Evolutionary conservation across 2,329 filamentous ascomycete genomes (phyloP).

Genomic region (Colletotrichum lupini): DNA sequence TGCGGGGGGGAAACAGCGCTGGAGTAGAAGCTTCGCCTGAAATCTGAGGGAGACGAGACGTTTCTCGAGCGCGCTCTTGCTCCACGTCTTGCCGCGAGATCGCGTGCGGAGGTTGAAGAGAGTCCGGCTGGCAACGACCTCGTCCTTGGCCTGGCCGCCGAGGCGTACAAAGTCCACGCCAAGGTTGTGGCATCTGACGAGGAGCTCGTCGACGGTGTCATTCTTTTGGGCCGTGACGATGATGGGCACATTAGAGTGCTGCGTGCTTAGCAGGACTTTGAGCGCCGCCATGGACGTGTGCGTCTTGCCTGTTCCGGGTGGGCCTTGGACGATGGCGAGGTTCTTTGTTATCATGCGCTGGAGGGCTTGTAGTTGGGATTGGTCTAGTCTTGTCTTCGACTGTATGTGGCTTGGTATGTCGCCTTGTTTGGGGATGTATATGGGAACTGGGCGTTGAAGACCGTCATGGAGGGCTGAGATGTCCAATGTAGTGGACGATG

Average conservation of each 20-base stretch:
- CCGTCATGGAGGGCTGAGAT: background rate
- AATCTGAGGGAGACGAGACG: slow-evolving; percentile 8
- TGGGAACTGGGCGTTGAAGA: background rate
- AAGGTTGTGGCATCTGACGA: slow-evolving; percentile 67
- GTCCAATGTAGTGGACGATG: background rate
- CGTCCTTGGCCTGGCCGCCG: slow-evolving; percentile 76
- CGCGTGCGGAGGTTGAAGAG: slow-evolving; percentile 67
- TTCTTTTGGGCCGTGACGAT: slow-evolving; percentile 90
- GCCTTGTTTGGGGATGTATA: slow-evolving; percentile 1
- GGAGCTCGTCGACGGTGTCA: slow-evolving; percentile 86
- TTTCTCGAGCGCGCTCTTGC: slow-evolving; percentile 5
- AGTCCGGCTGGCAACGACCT: slow-evolving; percentile 72
- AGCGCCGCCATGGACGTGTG: slow-evolving; percentile 81
- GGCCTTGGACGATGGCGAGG: slow-evolving; percentile 84
- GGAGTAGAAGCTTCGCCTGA: slow-evolving; percentile 5
- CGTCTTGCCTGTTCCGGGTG: slow-evolving; percentile 82
- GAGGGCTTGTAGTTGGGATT: slow-evolving; percentile 77
- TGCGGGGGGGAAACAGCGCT: slow-evolving; percentile 7
- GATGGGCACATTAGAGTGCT: slow-evolving; percentile 71
- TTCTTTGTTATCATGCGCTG: slow-evolving; percentile 76
- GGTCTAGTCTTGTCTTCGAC: slow-evolving; percentile 64
- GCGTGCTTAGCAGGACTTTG: slow-evolving; percentile 71
- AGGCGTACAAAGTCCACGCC: slow-evolving; percentile 68
- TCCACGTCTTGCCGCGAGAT: slow-evolving; percentile 38
- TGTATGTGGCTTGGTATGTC: slow-evolving; percentile 29